Evolutionary conservation across 768 basidiomycete genomes (phyloP).

Genomic region (Amanita polypyramis): DNA sequence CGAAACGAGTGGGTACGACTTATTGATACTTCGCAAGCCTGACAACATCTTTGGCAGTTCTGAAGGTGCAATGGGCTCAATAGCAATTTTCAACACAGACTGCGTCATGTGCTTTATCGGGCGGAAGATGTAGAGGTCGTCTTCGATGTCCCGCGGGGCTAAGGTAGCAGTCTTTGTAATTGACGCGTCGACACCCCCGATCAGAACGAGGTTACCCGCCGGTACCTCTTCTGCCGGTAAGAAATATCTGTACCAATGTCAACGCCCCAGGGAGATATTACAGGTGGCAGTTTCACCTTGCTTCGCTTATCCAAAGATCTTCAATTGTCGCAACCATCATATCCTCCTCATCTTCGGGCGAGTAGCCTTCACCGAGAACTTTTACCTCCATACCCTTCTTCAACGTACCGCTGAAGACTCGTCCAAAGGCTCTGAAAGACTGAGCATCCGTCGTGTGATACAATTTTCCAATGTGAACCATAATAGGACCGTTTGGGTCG

Average conservation of each 20-base stretch:
- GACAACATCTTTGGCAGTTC: conserved; percentile 99
- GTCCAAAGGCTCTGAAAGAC: conserved; percentile 92
- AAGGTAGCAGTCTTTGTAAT: conserved; percentile 94
- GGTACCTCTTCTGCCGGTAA: conserved; percentile 82
- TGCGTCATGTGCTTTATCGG: conserved; percentile 96
- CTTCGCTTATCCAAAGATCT: conserved; percentile 84
- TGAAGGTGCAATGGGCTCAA: conserved; percentile 95
- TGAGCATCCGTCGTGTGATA: conserved; percentile 97
- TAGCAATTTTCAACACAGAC: conserved; percentile 94
- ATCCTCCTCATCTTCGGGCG: conserved; percentile 98
- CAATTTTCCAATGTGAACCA: conserved; percentile 89
- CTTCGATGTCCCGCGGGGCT: conserved; percentile 58
- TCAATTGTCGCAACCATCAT: conserved; percentile 83
- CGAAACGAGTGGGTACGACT: conserved; percentile 87
- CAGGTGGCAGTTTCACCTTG: conserved; percentile 46
- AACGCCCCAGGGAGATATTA: conserved; percentile 1
- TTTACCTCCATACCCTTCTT: conserved; percentile 78
- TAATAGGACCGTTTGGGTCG: conserved; percentile 75
- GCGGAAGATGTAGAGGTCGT: conserved; percentile 90
- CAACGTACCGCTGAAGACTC: conserved; percentile 88
- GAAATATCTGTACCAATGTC: conserved; percentile 56
- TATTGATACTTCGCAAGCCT: conserved; percentile 93
- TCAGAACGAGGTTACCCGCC: conserved; percentile 87
- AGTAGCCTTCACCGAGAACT: conserved; percentile 97
- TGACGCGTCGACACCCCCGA: conserved; percentile 88